Evolutionary conservation across 148 eudicot genomes (phyloP).

Genomic region (Amaranthus palmeri): DNA sequence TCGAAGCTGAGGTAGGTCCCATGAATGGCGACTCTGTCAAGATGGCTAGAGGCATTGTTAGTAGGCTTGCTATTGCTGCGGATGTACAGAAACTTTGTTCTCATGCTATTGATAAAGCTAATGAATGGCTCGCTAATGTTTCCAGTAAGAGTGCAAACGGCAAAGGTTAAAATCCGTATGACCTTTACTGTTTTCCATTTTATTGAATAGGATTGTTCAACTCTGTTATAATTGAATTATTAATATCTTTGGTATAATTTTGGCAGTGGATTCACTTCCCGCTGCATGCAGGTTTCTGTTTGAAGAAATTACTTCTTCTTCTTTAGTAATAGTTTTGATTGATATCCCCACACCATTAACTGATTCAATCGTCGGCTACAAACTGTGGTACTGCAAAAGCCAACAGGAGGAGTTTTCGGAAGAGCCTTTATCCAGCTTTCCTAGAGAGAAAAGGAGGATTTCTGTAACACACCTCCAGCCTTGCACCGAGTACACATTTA

Average conservation of each 20-base stretch:
- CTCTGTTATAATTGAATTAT: neutral
- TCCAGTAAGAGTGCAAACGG: constrained; percentile 29
- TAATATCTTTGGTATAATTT: constrained; percentile 15
- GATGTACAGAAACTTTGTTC: constrained; percentile 82
- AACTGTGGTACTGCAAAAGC: constrained; percentile 75
- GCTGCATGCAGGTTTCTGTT: constrained; percentile 87
- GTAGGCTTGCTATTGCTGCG: constrained; percentile 68
- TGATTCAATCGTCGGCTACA: constrained; percentile 64
- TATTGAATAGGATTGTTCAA: neutral
- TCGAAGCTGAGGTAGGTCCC: constrained; percentile 84
- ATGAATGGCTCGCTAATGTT: constrained; percentile 50
- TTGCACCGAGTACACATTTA: constrained; percentile 87
- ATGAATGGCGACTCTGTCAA: constrained; percentile 56
- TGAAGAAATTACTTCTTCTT: constrained; percentile 74
- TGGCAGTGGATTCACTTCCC: constrained; percentile 84
- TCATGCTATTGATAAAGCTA: constrained; percentile 68
- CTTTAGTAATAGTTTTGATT: constrained; percentile 56
- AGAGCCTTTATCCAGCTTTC: constrained; percentile 52
- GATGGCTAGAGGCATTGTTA: constrained; percentile 73
- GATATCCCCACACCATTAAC: constrained; percentile 45
- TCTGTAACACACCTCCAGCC: constrained; percentile 58
- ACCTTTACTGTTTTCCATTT: neutral
- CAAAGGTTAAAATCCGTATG: constrained; percentile 38
- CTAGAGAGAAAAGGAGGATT: constrained; percentile 57
- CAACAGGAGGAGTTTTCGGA: constrained; percentile 46